phyloP scores from a whole-genome alignment of 495 filamentous ascomycete genomes.

The Usnea hakonensis region DNA sequence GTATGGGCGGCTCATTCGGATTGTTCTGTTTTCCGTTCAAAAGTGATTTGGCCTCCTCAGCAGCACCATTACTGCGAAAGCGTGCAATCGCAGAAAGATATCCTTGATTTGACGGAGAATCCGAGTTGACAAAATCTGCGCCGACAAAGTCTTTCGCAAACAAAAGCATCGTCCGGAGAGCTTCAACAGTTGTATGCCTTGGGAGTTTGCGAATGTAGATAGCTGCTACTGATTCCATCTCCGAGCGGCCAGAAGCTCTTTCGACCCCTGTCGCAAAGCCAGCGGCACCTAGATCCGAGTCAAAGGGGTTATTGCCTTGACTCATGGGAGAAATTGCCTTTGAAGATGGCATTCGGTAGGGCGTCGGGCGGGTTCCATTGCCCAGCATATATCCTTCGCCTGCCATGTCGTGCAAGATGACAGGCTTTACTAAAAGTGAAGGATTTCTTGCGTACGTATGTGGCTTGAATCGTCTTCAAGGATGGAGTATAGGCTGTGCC shows the following conservation, averaged over 20 bases:
- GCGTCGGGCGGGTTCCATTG: slow-evolving; percentile 16
- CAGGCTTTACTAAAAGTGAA: background rate
- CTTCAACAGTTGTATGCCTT: slow-evolving; percentile 60
- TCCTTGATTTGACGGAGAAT: slow-evolving; percentile 60
- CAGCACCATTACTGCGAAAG: slow-evolving; percentile 63
- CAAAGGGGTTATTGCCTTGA: slow-evolving; percentile 22
- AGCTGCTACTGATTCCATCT: slow-evolving; percentile 28
- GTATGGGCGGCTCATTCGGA: slow-evolving; percentile 66
- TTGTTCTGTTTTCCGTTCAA: slow-evolving; percentile 75
- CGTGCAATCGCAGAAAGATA: slow-evolving; percentile 67
- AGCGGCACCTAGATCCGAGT: slow-evolving; percentile 13
- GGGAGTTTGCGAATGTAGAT: slow-evolving; percentile 73
- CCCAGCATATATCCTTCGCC: slow-evolving; percentile 14
- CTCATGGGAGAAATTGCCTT: slow-evolving; percentile 23
- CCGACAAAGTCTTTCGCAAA: slow-evolving; percentile 77
- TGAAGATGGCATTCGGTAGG: slow-evolving; percentile 19
- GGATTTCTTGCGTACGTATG: background rate
- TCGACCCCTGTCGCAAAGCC: slow-evolving; percentile 19
- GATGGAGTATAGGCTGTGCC: background rate
- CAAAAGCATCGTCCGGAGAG: slow-evolving; percentile 71
- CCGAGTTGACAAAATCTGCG: slow-evolving; percentile 59
- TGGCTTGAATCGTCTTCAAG: background rate
- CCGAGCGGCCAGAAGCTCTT: background rate
- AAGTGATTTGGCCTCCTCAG: slow-evolving; percentile 66
- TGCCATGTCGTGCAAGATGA: slow-evolving; percentile 9